phyloP scores from a whole-genome alignment of 129 eudicot genomes.

The Flaveria sonorensis region DNA sequence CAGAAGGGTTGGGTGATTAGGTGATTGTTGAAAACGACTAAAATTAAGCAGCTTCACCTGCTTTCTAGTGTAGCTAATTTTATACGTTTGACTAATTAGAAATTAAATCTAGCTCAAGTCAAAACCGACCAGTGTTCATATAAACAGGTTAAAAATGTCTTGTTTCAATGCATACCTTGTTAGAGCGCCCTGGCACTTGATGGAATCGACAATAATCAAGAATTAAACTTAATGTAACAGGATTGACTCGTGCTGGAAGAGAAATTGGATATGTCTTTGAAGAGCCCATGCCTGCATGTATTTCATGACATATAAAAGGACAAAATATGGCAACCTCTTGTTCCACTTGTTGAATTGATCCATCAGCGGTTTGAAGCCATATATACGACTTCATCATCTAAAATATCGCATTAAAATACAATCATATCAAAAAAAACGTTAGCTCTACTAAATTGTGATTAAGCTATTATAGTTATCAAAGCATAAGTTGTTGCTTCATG shows the following conservation, averaged over 20 bases:
- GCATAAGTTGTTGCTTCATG: conserved; percentile 14
- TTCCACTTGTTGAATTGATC: conserved; percentile 82
- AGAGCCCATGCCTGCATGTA: conserved; percentile 77
- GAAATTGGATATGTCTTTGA: conserved; percentile 74
- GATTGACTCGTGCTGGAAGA: conserved; percentile 82
- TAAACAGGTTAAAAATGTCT: neutral
- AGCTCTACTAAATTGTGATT: neutral
- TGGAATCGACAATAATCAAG: conserved; percentile 93
- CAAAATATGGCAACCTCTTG: conserved; percentile 89
- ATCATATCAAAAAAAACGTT: neutral
- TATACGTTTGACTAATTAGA: neutral
- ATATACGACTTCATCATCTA: conserved; percentile 84
- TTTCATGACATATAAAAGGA: conserved; percentile 75
- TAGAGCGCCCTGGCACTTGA: conserved; percentile 85
- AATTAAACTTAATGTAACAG: conserved; percentile 65
- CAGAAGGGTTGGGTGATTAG: neutral
- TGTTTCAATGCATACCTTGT: conserved; percentile 53
- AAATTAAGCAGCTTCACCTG: neutral
- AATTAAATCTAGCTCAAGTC: neutral
- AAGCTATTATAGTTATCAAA: conserved; percentile 4
- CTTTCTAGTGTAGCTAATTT: neutral
- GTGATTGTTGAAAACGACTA: neutral
- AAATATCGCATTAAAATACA: neutral
- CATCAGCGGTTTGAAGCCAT: conserved; percentile 91
- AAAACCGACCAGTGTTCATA: neutral